A percentile compares a stretch with the other conserved stretches of the same genome.
phyloP scores from a whole-genome alignment of 306 rosid genomes.

The cucumber (Cucumis sativus) region DNA sequence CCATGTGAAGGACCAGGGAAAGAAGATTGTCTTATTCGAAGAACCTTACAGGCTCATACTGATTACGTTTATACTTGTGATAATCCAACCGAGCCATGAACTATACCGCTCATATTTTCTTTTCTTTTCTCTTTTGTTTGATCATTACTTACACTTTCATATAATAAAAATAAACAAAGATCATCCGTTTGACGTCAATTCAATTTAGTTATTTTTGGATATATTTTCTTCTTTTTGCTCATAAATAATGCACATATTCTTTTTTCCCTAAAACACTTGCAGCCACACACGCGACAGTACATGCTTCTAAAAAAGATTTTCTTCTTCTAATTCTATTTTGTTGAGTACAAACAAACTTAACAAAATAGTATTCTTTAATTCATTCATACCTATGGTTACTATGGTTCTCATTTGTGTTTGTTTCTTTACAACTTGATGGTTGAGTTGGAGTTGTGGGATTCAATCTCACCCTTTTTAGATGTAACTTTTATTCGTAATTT shows the following conservation, averaged over 20 bases:
- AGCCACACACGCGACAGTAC: neutral
- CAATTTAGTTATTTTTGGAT: neutral
- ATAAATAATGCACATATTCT: neutral
- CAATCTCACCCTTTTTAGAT: no score
- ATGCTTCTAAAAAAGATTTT: neutral
- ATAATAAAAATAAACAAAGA: neutral
- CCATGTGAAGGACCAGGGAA: slow-evolving; percentile 25
- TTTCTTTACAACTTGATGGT: no score
- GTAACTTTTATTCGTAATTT: no score
- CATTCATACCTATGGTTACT: no score
- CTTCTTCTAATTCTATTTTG: no score
- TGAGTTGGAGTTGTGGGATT: no score
- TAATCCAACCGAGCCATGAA: slow-evolving; percentile 17
- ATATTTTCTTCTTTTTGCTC: neutral
- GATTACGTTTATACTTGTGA: slow-evolving; percentile 73
- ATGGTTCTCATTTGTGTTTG: no score
- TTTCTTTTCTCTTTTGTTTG: no score
- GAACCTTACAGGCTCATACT: slow-evolving; percentile 49
- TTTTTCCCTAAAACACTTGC: neutral
- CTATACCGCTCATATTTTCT: no score
- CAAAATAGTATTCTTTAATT: no score
- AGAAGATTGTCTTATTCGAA: slow-evolving; percentile 60
- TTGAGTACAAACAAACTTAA: no score
- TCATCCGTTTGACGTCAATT: neutral
- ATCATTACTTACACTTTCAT: neutral